Base-by-base conservation (phyloP, 1,284 basidiomycete species). In the Trichosporon ovoides region DNA sequence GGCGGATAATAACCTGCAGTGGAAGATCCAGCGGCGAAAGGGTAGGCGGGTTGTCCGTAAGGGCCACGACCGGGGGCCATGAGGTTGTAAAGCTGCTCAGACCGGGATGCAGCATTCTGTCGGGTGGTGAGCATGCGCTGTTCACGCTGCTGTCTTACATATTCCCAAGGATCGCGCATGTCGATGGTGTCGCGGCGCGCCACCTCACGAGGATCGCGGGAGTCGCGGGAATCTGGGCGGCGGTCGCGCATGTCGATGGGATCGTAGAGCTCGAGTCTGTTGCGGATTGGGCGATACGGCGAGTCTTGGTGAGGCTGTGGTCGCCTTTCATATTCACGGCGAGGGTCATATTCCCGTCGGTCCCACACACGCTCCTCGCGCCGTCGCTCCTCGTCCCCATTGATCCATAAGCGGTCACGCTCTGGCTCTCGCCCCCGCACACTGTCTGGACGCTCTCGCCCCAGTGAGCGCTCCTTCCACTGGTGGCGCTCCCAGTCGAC, bases 401-500 rank as follows among this genome's bases (percentile, higher is more conserved):
- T 48, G 22, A 22, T 48, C 43, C 31, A 22, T 16, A 43, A 18
- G 34, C 38, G 38, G 5, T 54, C 53, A 16, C 33, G 53, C 3
- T 24, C 53, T 11, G 20, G 53, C 33, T 51, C 49, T 34, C 34
- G 49, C 16, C 18, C 35, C 3, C 34, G 31, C 14, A 14, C 37
- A 10, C 37, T 38, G 10, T 31, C 22, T 2, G 22, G 12, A 20
- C 38, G 38, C 14, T 24, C 38, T 6, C 43, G 13, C 12, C 28
- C 43, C 24, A 48, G 14, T 14, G 43, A 31, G 43, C 22, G 22
- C 16, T 52, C 51, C 52, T 24, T 38, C 24, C 52, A 38, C 22
- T 37, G 46, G 9, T n/a, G n/a, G n/a, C 46, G 46, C 7, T 24
- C 43, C 54, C 54, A 55, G n/a, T 50, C 54, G 16, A 28, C 48